Evolutionary conservation across 2,329 filamentous ascomycete species (phyloP), one percentile per base, ranked within the genome.

Genomic region (Hypoxylon sp.): DNA sequence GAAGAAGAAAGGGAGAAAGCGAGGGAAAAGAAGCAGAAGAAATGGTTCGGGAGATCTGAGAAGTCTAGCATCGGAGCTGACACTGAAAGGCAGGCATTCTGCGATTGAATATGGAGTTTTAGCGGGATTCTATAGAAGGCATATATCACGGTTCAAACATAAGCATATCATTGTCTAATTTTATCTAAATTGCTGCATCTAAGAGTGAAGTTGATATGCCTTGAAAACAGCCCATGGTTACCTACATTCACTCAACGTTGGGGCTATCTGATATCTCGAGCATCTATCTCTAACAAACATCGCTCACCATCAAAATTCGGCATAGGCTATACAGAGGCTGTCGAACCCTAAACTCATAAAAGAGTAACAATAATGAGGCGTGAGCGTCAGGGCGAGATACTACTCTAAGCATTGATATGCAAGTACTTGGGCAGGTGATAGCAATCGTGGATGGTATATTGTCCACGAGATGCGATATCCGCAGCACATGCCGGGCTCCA

Each of bases 1-100:
- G 84, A 85, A 72, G 78, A 81, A 59, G 79, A 82, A 67, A 78
- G 79, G 70, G 75, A 73, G 50, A 81, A 82, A 69, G 78, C 79
- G 65, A 80, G 79, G 60, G 75, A 75, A 33, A 76, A 77, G 60
- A 77, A 77, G 69, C 61, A 64, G 37, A 76, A 73, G 69, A 67
- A 64, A 52, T 70, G 59, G 51, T 73, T 73, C 17, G 35, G 69
- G 4, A 67, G 52, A 44, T 60, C 69, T 14, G 67, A 76, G 59
- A 74, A 73, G 60, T 42, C 63, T 37, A 51, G 53, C 31, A 35
- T 67, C 9, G 65, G 48, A 14, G 61, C 42, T 13, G 66, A 69
- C 19, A 67, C 63, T 31, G 61, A 55, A 62, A 59, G 52, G 14
- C 65, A 72, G 42, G 59, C 61, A 51, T 71, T 72, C 39, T 67